phyloP scores from a whole-genome alignment of 805 yeast genomes.

The Yamadazyma kitorensis region DNA sequence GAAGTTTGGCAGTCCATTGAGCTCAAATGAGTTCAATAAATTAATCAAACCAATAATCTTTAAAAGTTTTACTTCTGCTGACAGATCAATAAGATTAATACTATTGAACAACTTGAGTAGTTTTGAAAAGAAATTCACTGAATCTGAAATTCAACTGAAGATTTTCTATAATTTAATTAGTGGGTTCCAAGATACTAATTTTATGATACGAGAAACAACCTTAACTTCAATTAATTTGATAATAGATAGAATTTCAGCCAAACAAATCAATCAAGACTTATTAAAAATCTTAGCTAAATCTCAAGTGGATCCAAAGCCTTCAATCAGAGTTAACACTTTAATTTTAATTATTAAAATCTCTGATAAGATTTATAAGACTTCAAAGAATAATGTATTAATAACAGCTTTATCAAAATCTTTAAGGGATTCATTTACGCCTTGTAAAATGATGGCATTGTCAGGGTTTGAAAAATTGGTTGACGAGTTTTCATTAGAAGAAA shows the following conservation, averaged over 20 bases:
- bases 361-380: conserved; percentile 46
- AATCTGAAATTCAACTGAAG: conserved; percentile 62
- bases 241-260: conserved; percentile 62
- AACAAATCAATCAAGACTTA: conserved; percentile 85
- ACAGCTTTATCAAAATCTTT: conserved; percentile 85
- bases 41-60: conserved; percentile 62
- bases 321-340: conserved; percentile 75
- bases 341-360: conserved; percentile 68
- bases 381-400: conserved; percentile 71
- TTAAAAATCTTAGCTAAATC: conserved; percentile 77
- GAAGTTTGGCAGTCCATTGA: conserved; percentile 28
- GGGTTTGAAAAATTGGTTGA: conserved; percentile 68
- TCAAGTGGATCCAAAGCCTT: conserved; percentile 73
- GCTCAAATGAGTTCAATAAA: conserved; percentile 34
- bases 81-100: conserved; percentile 74
- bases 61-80: conserved; percentile 60
- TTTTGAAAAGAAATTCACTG: conserved; percentile 49
- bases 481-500: conserved; percentile 67
- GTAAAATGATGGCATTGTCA: conserved; percentile 70
- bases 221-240: conserved; percentile 62
- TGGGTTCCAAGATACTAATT: conserved; percentile 84
- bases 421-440: conserved; percentile 72
- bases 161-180: conserved; percentile 67
- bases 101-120: conserved; percentile 62
- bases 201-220: conserved; percentile 77